Conservation (phyloP, 805 yeast species). For the Torulaspora delbrueckii region DNA sequence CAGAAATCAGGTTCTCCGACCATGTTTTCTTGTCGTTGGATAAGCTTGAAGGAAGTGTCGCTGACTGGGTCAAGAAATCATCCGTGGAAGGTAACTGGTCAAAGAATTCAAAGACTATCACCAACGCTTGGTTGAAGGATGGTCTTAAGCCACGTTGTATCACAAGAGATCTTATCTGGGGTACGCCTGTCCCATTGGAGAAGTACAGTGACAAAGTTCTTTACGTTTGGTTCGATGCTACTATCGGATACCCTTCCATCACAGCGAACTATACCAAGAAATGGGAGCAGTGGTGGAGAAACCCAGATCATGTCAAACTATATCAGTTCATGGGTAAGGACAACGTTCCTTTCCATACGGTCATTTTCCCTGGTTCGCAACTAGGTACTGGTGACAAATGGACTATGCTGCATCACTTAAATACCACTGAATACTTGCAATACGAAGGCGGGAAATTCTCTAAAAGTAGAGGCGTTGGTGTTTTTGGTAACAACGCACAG, state of each 20-base stretch:
- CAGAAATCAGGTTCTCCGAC: slow-evolving; percentile 73
- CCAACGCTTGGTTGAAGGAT: slow-evolving; percentile 89
- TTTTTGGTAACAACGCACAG: slow-evolving; percentile 95
- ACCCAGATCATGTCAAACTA: slow-evolving; percentile 81
- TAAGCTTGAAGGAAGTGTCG: slow-evolving; percentile 72
- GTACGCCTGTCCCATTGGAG: slow-evolving; percentile 93
- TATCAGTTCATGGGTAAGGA: slow-evolving; percentile 99
- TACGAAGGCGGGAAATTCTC: slow-evolving; percentile 98
- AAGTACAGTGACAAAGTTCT: slow-evolving; percentile 83
- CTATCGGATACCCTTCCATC: slow-evolving; percentile 93
- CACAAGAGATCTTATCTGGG: slow-evolving; percentile 97
- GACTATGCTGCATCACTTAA: slow-evolving; percentile 87
- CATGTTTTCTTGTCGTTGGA: slow-evolving; percentile 82
- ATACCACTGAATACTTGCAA: slow-evolving; percentile 94
- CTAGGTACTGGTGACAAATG: slow-evolving; percentile 84
- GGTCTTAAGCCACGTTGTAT: slow-evolving; percentile 93
- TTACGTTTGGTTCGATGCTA: slow-evolving; percentile 98
- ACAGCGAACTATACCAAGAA: slow-evolving; percentile 82
- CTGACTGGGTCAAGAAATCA: slow-evolving; percentile 65
- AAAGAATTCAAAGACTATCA: slow-evolving; percentile 80
- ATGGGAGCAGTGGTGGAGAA: slow-evolving; percentile 93
- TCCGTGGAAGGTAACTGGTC: slow-evolving; percentile 83
- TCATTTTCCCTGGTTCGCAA: slow-evolving; percentile 91
- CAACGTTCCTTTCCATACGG: slow-evolving; percentile 98
- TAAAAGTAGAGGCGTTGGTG: slow-evolving; percentile 96